These are phyloP conservation scores for Paxillus involutus DNA, from an alignment of 768 basidiomycete species.

Conservation along the genomic window DNA sequence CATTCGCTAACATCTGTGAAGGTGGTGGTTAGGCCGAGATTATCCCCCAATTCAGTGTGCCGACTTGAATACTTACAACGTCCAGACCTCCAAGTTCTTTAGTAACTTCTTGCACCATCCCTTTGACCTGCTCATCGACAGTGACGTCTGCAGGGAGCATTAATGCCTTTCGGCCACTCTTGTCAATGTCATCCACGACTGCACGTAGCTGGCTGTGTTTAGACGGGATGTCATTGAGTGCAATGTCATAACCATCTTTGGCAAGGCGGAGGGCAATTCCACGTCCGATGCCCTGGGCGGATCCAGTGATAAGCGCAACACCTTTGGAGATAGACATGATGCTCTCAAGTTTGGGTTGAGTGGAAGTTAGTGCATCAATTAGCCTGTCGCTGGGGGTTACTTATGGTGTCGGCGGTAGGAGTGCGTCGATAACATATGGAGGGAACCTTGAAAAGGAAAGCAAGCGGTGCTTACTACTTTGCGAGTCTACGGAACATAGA, in stretches of 20 bases:
- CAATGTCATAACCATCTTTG: slow-evolving; percentile 26
- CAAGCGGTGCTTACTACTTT: too few relatives aligned
- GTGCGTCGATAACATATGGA: too few relatives aligned
- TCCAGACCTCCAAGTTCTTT: slow-evolving; percentile 11
- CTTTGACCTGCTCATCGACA: slow-evolving; percentile 20
- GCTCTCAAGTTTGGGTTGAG: neutral
- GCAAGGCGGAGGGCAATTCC: slow-evolving; percentile 18
- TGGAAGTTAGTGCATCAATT: too few relatives aligned
- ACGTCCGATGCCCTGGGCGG: slow-evolving; percentile 30
- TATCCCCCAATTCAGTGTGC: neutral
- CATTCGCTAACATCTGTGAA: slow-evolving; percentile 21
- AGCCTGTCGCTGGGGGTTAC: too few relatives aligned
- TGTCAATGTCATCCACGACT: slow-evolving; percentile 21
- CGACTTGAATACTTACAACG: neutral
- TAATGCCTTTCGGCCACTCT: slow-evolving; percentile 12
- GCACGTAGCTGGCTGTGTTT: slow-evolving; percentile 10
- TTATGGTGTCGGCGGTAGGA: too few relatives aligned
- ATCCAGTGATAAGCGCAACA: slow-evolving; percentile 30
- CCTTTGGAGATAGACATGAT: slow-evolving; percentile 23
- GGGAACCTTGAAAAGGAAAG: too few relatives aligned
- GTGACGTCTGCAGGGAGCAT: slow-evolving; percentile 23
- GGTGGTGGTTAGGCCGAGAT: neutral
- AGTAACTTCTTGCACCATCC: slow-evolving; percentile 18
- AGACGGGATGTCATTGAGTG: slow-evolving; percentile 26
- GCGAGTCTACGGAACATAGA: too few relatives aligned